Base-by-base conservation (phyloP, 2,329 filamentous ascomycete genomes). In the Colletotrichum sp. region DNA sequence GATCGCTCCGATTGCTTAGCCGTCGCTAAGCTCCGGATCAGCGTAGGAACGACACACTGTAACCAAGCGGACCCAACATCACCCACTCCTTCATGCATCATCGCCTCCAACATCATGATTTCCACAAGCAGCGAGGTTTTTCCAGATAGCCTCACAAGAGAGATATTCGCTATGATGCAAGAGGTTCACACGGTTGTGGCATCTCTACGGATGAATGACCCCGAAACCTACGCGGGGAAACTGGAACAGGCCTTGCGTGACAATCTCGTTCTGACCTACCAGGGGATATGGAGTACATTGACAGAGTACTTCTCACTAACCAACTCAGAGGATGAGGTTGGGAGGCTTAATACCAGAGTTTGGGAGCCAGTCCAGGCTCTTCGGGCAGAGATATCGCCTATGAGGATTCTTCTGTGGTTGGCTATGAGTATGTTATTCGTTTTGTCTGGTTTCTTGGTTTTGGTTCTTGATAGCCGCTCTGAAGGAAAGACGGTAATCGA, bases 201-300 rank as follows among this genome's bases (percentile, higher is more conserved):
- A 13, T 36, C 62, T 1, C 0, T 64, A 3, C 13, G 15, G 0
- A 36, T 64, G 62, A 24, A 4, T 15, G 30, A 64, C 7, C n/a
- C 12, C 2, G 7, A 32, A 15, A 6, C 3, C 10, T 15, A 16
- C 15, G 4, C 2, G 1, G 62, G 62, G 9, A 2, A 0, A 3
- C 2, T 64, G 8, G 32, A 24, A 5, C 0, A n/a, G 7, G 10
- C 21, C 13, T 8, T 64, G 2, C 5, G 34, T 8, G 32, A 64
- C 12, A n/a, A 15, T 7, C 62, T 64, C 12, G 9, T 44, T n/a
- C 62, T 2, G 21, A 24, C 34, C 5, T 64, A 28, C 8, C 62
- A 64, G 4, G 32, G 34, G 1, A 36, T 8, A 5, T 64, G 62
- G 62, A 28, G 34, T 7, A 8, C 32, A 7, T 2, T 64, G 2